These are phyloP conservation scores for Talaromyces islandicus DNA, from an alignment of 2,329 filamentous ascomycete species.

Conservation along the genomic window DNA sequence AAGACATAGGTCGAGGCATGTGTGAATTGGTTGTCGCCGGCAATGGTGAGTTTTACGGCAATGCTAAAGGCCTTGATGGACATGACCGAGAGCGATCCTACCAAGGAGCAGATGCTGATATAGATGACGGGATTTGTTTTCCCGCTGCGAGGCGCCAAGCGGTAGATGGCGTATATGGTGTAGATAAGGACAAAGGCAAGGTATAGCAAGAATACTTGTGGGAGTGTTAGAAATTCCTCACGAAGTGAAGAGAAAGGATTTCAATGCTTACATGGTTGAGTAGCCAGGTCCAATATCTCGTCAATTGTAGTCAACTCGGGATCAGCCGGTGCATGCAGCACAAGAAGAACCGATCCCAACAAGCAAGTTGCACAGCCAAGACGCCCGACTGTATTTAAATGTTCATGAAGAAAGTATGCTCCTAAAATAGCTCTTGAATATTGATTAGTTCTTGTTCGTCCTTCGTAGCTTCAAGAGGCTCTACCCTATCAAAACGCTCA, in stretches of 20 bases:
- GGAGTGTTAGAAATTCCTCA: neutral
- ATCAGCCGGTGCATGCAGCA: conserved; percentile 8
- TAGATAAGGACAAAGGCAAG: conserved; percentile 7
- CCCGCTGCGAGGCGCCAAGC: conserved; percentile 2
- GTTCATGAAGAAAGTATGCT: conserved; percentile 7
- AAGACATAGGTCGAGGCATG: conserved; percentile 10
- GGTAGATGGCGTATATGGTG: conserved; percentile 4
- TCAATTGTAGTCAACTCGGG: conserved; percentile 5
- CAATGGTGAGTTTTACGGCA: conserved; percentile 6
- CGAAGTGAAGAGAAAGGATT: no score
- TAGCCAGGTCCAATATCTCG: conserved; percentile 4
- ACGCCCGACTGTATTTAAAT: conserved; percentile 8
- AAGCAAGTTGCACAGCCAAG: conserved; percentile 9
- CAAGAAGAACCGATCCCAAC: conserved; percentile 7
- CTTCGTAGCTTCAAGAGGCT: neutral
- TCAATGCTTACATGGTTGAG: conserved; percentile 4
- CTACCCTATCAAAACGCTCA: conserved; percentile 11
- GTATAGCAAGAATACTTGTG: conserved; percentile 7
- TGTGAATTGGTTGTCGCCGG: conserved; percentile 8
- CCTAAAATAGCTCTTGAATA: conserved; percentile 7
- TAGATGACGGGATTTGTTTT: conserved; percentile 7
- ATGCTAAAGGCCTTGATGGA: conserved; percentile 10
- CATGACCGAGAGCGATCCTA: conserved; percentile 9
- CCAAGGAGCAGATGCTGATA: conserved; percentile 9
- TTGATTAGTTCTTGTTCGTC: neutral